Percentiles rank a stretch among this genome's conserved stretches.
These are phyloP conservation scores for Rosa persica DNA, from an alignment of 306 rosid genomes.

Conservation along the genomic window DNA sequence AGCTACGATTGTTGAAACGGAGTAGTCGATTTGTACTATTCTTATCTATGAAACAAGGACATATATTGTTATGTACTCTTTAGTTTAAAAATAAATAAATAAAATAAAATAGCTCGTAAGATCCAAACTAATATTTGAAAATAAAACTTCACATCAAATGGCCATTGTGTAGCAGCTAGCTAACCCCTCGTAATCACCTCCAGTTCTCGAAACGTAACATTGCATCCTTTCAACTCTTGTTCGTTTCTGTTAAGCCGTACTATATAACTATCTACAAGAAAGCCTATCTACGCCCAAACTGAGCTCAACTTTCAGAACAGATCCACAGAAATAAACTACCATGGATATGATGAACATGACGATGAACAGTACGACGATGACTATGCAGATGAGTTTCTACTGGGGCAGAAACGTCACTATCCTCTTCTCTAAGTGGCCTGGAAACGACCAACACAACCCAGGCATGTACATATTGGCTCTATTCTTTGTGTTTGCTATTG, in stretches of 20 bases:
- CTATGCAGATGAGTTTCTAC: constrained; percentile 59
- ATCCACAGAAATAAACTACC: not conserved
- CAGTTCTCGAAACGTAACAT: not conserved
- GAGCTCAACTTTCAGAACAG: not conserved
- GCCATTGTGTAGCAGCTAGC: not conserved
- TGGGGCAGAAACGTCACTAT: constrained; percentile 66
- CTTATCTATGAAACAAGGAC: too few species aligned
- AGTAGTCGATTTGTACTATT: too few species aligned
- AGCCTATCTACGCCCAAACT: not conserved
- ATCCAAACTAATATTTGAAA: not conserved
- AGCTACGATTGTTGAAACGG: too few species aligned
- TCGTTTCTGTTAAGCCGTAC: not conserved
- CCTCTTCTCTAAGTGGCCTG: constrained; percentile 65
- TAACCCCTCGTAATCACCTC: constrained; percentile 5
- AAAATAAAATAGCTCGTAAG: not conserved
- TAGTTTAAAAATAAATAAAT: too few species aligned
- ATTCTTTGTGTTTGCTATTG: constrained; percentile 50
- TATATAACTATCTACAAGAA: not conserved
- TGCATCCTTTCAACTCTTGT: not conserved
- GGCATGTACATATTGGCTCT: constrained; percentile 62
- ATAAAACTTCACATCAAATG: not conserved
- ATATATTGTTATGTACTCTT: too few species aligned
- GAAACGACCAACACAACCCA: constrained; percentile 30
- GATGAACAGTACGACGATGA: constrained; percentile 15
- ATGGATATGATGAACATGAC: constrained; percentile 2